A percentile compares a stretch with the other conserved stretches of the same genome.
Conservation (phyloP, 805 yeast genomes). For the Schizosaccharomyces octosporus region DNA sequence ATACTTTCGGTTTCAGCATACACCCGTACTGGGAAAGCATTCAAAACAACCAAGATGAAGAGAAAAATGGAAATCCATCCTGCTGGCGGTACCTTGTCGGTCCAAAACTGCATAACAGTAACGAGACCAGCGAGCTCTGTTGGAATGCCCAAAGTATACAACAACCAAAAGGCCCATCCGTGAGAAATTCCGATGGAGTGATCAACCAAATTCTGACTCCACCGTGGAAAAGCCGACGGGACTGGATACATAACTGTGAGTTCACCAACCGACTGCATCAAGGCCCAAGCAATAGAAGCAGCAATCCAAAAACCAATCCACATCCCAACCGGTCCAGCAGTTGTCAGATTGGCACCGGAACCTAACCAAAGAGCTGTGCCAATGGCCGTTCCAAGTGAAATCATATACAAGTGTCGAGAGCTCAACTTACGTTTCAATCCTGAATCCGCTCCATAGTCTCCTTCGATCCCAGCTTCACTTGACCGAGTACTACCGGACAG, state of each 20-base stretch:
- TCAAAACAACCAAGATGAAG: slow-evolving; percentile 20
- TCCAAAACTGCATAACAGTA: slow-evolving; percentile 46
- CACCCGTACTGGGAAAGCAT: slow-evolving; percentile 22
- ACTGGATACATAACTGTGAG: slow-evolving; percentile 43
- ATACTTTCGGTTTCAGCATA: slow-evolving; percentile 26
- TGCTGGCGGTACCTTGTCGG: slow-evolving; percentile 20
- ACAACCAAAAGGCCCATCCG: slow-evolving; percentile 44
- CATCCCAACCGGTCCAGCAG: slow-evolving; percentile 33
- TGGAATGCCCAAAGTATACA: slow-evolving; percentile 48
- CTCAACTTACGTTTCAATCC: slow-evolving; percentile 15
- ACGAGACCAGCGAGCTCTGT: slow-evolving; percentile 63
- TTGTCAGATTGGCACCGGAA: slow-evolving; percentile 4
- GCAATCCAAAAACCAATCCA: slow-evolving; percentile 13
- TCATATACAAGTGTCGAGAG: slow-evolving; percentile 24
- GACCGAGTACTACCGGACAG: no score
- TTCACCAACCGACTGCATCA: slow-evolving; percentile 32
- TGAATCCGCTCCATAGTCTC: not conserved
- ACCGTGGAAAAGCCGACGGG: slow-evolving; percentile 25
- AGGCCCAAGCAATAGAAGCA: slow-evolving; percentile 25
- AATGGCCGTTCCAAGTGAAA: slow-evolving; percentile 62
- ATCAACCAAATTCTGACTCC: slow-evolving; percentile 12
- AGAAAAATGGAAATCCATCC: slow-evolving; percentile 25
- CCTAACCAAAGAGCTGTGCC: slow-evolving; percentile 44
- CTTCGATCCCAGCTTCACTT: no score
- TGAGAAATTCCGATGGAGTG: slow-evolving; percentile 29